phyloP scores from a whole-genome alignment of 345 rosid species.

The Cardamine occulta region DNA sequence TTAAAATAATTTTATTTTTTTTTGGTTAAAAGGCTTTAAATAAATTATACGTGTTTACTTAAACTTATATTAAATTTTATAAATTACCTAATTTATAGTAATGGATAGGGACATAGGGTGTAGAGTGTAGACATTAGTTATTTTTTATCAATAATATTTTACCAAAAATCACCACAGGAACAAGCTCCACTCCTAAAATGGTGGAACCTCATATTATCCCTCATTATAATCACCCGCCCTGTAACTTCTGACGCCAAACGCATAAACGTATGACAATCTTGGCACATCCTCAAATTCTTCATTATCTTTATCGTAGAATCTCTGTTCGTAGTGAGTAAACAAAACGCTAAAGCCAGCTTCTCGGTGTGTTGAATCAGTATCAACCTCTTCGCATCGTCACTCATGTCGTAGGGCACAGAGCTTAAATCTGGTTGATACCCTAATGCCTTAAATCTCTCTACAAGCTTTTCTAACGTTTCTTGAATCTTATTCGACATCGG shows the following conservation, averaged over 20 bases:
- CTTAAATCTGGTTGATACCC: slow-evolving; percentile 63
- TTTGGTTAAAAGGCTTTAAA: no score
- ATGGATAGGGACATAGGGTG: no score
- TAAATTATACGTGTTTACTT: no score
- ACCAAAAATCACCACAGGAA: slow-evolving; percentile 73
- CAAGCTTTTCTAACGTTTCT: slow-evolving; percentile 54
- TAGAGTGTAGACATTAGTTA: no score
- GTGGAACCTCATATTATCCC: slow-evolving; percentile 79
- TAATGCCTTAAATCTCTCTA: slow-evolving; percentile 46
- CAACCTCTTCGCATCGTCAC: slow-evolving; percentile 58
- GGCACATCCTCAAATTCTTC: slow-evolving; percentile 78
- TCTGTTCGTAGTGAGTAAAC: slow-evolving; percentile 49
- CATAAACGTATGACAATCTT: slow-evolving; percentile 74
- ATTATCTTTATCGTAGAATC: slow-evolving; percentile 56
- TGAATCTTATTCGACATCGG: slow-evolving; percentile 57
- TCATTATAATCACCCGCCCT: slow-evolving; percentile 61
- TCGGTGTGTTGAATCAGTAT: slow-evolving; percentile 66
- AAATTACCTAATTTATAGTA: no score
- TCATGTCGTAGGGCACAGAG: slow-evolving; percentile 56
- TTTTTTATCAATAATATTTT: no score
- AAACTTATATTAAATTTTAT: no score
- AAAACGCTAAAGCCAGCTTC: slow-evolving; percentile 77
- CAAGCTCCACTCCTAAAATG: slow-evolving; percentile 71
- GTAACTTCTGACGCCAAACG: slow-evolving; percentile 58
- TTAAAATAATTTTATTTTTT: no score